These are phyloP conservation scores for Trametes versicolor DNA, from an alignment of 1,284 basidiomycete species.

Conservation along the genomic window DNA sequence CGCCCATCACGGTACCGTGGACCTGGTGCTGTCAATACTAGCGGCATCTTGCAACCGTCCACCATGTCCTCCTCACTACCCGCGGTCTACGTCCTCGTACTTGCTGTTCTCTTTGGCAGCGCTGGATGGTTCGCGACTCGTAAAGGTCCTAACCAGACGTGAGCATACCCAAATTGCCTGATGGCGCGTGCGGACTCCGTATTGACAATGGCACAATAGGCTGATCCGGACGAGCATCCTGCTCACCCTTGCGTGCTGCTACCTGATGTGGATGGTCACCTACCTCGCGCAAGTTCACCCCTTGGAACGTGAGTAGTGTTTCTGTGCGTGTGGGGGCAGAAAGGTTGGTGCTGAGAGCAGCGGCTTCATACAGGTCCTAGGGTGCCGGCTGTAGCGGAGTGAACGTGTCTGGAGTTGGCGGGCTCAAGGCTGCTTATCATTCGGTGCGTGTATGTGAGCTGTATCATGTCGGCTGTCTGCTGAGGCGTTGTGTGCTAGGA, in stretches of 20 bases:
- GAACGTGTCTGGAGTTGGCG: slow-evolving; percentile 1
- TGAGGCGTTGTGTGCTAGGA: not conserved
- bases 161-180: slow-evolving; percentile 39
- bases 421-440: not conserved
- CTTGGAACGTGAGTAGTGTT: slow-evolving; percentile 71
- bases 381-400: slow-evolving; percentile 36
- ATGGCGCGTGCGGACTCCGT: not conserved
- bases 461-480: not conserved
- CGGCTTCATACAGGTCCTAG: slow-evolving; percentile 36
- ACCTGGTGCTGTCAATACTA: slow-evolving; percentile 9
- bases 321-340: not conserved
- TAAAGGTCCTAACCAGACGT: slow-evolving; percentile 92
- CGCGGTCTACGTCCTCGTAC: slow-evolving; percentile 56
- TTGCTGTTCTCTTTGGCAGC: slow-evolving; percentile 66
- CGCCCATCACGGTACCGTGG: not conserved
- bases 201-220: slow-evolving; percentile 51
- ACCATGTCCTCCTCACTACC: slow-evolving; percentile 51
- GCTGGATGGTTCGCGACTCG: slow-evolving; percentile 75
- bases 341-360: not conserved
- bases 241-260: slow-evolving; percentile 83
- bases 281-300: slow-evolving; percentile 94
- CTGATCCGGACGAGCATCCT: slow-evolving; percentile 83
- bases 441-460: slow-evolving; percentile 17
- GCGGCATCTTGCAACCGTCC: slow-evolving; percentile 11
- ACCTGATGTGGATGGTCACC: slow-evolving; percentile 95